A percentile compares a stretch with the other conserved stretches of the same genome.
phyloP scores from a whole-genome alignment of 495 filamentous ascomycete species.

The Neurospora cerealis region DNA sequence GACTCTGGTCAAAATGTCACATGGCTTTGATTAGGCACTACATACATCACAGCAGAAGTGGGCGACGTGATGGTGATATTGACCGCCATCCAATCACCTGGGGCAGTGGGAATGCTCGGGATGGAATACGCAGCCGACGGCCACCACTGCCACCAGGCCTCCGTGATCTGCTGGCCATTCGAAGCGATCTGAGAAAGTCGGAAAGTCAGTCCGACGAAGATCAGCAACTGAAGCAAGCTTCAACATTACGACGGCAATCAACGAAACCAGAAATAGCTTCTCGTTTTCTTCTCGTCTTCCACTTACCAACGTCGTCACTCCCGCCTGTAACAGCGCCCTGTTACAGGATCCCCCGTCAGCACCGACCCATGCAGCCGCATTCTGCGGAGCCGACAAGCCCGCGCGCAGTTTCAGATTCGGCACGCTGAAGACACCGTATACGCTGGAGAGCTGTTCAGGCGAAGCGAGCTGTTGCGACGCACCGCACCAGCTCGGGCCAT shows the following conservation, averaged over 20 bases:
- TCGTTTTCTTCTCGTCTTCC: background rate
- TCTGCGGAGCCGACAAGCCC: slow-evolving; percentile 12
- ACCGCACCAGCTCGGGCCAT: slow-evolving; percentile 25
- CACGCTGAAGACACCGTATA: slow-evolving; percentile 16
- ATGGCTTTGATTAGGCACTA: background rate
- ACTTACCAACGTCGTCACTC: slow-evolving; percentile 21
- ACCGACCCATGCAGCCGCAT: slow-evolving; percentile 20
- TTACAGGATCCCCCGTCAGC: slow-evolving; percentile 23
- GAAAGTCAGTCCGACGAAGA: background rate
- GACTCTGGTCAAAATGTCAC: background rate
- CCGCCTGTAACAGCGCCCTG: slow-evolving; percentile 17
- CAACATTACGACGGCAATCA: background rate
- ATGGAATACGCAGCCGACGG: slow-evolving; percentile 45
- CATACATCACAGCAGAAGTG: slow-evolving; percentile 33
- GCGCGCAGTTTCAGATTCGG: slow-evolving; percentile 16
- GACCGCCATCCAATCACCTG: slow-evolving; percentile 45
- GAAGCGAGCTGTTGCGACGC: slow-evolving; percentile 13
- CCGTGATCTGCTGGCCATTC: slow-evolving; percentile 19
- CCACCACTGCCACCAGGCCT: slow-evolving; percentile 58
- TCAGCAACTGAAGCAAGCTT: background rate
- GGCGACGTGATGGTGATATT: slow-evolving; percentile 35
- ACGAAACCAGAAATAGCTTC: background rate
- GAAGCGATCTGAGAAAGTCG: slow-evolving; percentile 11
- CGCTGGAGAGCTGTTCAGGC: slow-evolving; percentile 11
- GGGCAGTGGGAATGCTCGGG: slow-evolving; percentile 33